A percentile compares a stretch with the other conserved stretches of the same genome.
These are phyloP conservation scores for Sclerospora graminicola DNA, from an alignment of 352 stramenopile genomes.

Conservation along the genomic window DNA sequence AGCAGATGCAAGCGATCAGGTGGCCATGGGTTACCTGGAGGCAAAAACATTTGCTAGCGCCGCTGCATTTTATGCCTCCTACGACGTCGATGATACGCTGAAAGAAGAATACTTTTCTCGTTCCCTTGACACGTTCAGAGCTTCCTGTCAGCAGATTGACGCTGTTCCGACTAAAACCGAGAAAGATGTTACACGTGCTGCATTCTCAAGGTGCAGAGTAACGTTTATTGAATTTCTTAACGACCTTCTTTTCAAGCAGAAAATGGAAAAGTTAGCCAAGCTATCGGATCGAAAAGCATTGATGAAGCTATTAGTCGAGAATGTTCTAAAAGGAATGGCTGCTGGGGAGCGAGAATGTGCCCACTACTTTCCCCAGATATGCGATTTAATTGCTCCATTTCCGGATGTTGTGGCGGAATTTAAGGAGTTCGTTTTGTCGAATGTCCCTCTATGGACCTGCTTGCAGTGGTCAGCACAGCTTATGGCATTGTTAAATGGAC, in stretches of 20 bases:
- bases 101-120: constrained; percentile 49
- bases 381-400: constrained; percentile 46
- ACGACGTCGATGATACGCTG: constrained; percentile 23
- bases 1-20: constrained; percentile 26
- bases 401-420: constrained; percentile 35
- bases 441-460: constrained; percentile 71
- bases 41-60: constrained; percentile 56
- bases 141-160: constrained; percentile 22
- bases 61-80: constrained; percentile 47
- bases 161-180: neutral
- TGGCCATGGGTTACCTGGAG: constrained; percentile 51
- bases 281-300: constrained; percentile 32
- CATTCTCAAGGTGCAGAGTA: constrained; percentile 34
- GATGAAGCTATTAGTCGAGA: constrained; percentile 38
- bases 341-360: constrained; percentile 49
- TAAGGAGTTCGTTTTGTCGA: constrained; percentile 29
- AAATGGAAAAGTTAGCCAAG: constrained; percentile 22
- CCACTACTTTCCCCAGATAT: constrained; percentile 69
- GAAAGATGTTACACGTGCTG: neutral
- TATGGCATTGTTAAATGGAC: constrained; percentile 53
- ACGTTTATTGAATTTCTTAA: constrained; percentile 68
- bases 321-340: constrained; percentile 55
- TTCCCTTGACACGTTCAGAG: constrained; percentile 50
- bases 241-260: constrained; percentile 40
- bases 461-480: constrained; percentile 70